Percentiles rank a stretch among this genome's conserved stretches.
Evolutionary conservation across 2,329 filamentous ascomycete genomes (phyloP).

Genomic region (Emergomyces africanus): DNA sequence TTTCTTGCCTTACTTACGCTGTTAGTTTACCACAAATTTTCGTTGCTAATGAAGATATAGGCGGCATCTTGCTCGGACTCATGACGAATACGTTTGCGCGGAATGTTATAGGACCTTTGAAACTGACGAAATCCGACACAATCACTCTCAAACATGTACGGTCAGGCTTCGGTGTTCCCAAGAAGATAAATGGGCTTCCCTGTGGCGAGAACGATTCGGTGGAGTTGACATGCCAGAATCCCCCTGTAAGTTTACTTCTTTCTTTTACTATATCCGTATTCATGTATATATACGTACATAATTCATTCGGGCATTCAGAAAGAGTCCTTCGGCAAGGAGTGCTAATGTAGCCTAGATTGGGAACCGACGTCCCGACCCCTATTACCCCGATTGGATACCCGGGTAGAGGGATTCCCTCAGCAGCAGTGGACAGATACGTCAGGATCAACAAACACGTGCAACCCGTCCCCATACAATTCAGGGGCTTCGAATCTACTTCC

Average conservation of each 20-base stretch:
- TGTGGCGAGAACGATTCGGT: constrained; percentile 2
- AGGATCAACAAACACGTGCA: background rate
- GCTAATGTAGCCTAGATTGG: background rate
- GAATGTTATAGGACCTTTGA: background rate
- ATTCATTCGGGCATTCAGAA: background rate
- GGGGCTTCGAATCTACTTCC: background rate
- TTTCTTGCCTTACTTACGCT: background rate
- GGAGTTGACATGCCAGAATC: background rate
- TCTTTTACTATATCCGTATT: background rate
- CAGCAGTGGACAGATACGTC: background rate
- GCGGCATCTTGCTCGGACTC: background rate
- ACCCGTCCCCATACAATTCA: background rate
- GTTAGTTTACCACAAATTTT: background rate
- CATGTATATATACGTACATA: background rate
- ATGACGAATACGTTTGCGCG: background rate
- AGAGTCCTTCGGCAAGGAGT: background rate
- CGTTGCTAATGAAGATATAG: background rate
- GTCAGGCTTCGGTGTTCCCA: background rate
- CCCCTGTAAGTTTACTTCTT: background rate
- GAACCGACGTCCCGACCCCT: background rate
- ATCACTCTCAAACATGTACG: background rate
- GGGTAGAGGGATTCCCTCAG: background rate
- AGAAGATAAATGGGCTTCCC: background rate
- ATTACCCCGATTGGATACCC: background rate
- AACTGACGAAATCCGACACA: background rate